Percentiles rank a stretch among this genome's conserved stretches.
Conservation (phyloP, 106 monocot genomes). For the Apostasia shenzhenica region DNA sequence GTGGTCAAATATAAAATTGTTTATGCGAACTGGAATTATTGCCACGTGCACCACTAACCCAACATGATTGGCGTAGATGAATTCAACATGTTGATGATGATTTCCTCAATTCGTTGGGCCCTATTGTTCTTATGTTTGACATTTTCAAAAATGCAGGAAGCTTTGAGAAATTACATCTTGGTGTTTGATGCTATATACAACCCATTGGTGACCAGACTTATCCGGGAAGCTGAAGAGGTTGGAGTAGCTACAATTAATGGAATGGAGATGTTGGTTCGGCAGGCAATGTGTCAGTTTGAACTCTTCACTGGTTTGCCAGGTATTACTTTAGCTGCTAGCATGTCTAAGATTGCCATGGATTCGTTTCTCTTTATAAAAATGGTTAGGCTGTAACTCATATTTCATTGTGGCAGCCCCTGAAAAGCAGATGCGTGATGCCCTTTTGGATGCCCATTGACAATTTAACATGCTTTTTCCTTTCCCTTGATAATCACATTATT, state of each 20-base stretch:
- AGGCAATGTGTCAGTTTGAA: conserved; percentile 84
- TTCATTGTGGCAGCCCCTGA: conserved; percentile 21
- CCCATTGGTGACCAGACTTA: conserved; percentile 68
- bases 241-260: conserved; percentile 69
- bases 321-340: conserved; percentile 10
- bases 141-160: conserved; percentile 38
- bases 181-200: conserved; percentile 94
- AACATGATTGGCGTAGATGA: too few relatives aligned
- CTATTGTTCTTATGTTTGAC: too few relatives aligned
- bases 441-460: not conserved
- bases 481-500: not conserved
- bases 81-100: too few relatives aligned
- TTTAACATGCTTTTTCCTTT: conserved; percentile 1
- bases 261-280: conserved; percentile 89
- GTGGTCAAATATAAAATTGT: too few relatives aligned
- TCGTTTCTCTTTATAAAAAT: too few relatives aligned
- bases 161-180: conserved; percentile 48
- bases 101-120: too few relatives aligned
- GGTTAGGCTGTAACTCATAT: not conserved
- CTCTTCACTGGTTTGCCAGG: conserved; percentile 70
- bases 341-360: not conserved
- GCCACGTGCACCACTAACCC: too few relatives aligned
- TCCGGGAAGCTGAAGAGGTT: conserved; percentile 72
- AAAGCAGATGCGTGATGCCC: conserved; percentile 16
- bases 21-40: too few relatives aligned